Evolutionary conservation across 805 yeast species (phyloP), one percentile per base, ranked within the genome.

Genomic region (Metschnikowia anglica): DNA sequence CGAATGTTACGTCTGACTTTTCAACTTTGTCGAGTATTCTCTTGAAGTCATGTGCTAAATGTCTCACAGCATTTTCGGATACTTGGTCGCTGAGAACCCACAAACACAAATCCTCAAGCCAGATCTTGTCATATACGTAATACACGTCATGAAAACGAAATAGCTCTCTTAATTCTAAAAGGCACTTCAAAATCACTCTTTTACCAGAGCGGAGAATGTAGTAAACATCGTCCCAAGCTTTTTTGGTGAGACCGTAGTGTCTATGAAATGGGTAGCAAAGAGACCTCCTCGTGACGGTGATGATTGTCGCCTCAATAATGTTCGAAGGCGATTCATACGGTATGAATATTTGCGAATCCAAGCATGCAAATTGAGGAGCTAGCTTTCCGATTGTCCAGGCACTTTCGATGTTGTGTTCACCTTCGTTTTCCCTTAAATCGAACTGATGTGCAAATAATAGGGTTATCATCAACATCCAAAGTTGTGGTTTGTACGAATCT

Each of bases 341-440:
- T 2, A 65, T 49, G 1, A 75, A 58, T 20, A 85, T 51, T 50
- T 75, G 79, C 12, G 77, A 65, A 59, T 89, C 98, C 24, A 93
- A 65, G 51, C 74, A 80, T 6, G 89, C 61, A 28, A 91, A 63
- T 54, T 88, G 93, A 1, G 98, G 96, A 0, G 81, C 68, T 17
- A 93, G 54, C 52, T 85, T 89, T 1, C 99, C 99, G 4, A 93
- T 76, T 0, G 91, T 82, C 99, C 99, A 93, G 0, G 95, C 88
- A 44, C 95, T 85, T 62, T 93, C 99, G 4, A 86, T 80, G 13
- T 80, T 88, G 39, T 80, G 77, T 15, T 78, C 83, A 10, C 83
- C 83, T 55, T 77, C 80, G 27, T 83, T 88, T 41, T 85, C 84
- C 27, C 97, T 68, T 37, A 76, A 63, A 49, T 93, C 97, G 59